These are phyloP conservation scores for Umbelopsis sp. DNA, from an alignment of 371 early-diverging fungal species.

Conservation along the genomic window DNA sequence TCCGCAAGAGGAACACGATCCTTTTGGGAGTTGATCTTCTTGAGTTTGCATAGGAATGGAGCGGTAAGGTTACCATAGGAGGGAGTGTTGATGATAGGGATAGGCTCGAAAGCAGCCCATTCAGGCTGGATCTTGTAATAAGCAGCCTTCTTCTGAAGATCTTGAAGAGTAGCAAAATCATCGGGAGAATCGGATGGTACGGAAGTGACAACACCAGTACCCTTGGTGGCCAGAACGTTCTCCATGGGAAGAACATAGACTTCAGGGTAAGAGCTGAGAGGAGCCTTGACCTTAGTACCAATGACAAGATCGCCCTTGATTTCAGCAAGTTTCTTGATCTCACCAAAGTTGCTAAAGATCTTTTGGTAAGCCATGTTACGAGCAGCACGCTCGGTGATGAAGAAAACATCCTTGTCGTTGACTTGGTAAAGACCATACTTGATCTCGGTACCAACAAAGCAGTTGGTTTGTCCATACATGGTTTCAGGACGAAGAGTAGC, in stretches of 20 bases:
- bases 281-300: constrained; percentile 91
- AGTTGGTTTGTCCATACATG: constrained; percentile 99
- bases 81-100: constrained; percentile 88
- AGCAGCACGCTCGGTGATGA: constrained; percentile 93
- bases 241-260: constrained; percentile 98
- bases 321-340: constrained; percentile 71
- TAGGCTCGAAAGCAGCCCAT: constrained; percentile 89
- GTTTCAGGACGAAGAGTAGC: constrained; percentile 98
- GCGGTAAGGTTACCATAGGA: constrained; percentile 88
- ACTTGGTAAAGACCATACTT: constrained; percentile 87
- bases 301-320: constrained; percentile 84
- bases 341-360: constrained; percentile 69
- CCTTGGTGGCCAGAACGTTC: constrained; percentile 92
- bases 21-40: constrained; percentile 20
- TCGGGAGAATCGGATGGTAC: constrained; percentile 99
- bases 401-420: constrained; percentile 79
- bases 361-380: constrained; percentile 97
- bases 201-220: constrained; percentile 98
- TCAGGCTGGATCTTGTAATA: constrained; percentile 88
- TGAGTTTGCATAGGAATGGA: constrained; percentile 76
- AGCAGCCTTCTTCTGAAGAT: constrained; percentile 91
- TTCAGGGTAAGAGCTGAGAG: constrained; percentile 74
- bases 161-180: constrained; percentile 89
- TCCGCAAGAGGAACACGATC: constrained; percentile 39
- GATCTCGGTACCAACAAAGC: constrained; percentile 92